Evolutionary conservation across 345 rosid genomes (phyloP), one percentile per base, ranked within the genome.

Genomic region (Populus ilicifolia): DNA sequence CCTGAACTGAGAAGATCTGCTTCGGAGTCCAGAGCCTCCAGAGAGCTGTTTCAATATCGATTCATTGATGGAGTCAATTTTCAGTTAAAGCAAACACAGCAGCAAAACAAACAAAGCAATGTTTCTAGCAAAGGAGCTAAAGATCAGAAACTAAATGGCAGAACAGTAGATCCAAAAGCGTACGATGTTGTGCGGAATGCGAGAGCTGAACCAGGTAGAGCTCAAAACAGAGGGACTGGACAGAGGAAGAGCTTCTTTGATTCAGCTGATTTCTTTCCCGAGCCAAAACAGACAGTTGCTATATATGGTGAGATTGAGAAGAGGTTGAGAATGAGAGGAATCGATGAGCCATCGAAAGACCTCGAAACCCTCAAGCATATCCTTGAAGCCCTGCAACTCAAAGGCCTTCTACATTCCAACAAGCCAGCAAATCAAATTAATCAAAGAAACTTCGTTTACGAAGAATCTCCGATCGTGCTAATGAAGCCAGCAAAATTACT

Each of bases 251-350:
- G 85, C 76, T 89, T 83, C 85, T 93, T 80, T 75, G 89, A 93
- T 80, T 84, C 98, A 18, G 88, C 93, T 0, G 99, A 93, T 82
- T 88, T 93, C 85, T 93, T 96, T 71, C 98, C 98, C 10, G 96
- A 90, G 80, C 89, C 88, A 1, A 90, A 87, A 72, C 89, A 82
- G 76, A 71, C 72, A 7, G 88, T 69, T 11, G 76, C 88, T 13
- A 77, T 88, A 43, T 86, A 82, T 44, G 88, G 88, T 12, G 97
- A 89, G 89, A 83, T 89, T 71, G 94, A 87, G 85, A 91, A 78
- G 85, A 79, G 90, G 85, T 82, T 89, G 7, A 86, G 80, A 78
- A 84, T 83, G 86, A 84, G 91, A 87, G 93, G 93, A 75, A 86
- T 91, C 85, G 89, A 92, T 21, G 91, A 89, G 84, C 91, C 93